Evolutionary conservation across 2,329 filamentous ascomycete species (phyloP).

Genomic region (Xylariaceae sp.): DNA sequence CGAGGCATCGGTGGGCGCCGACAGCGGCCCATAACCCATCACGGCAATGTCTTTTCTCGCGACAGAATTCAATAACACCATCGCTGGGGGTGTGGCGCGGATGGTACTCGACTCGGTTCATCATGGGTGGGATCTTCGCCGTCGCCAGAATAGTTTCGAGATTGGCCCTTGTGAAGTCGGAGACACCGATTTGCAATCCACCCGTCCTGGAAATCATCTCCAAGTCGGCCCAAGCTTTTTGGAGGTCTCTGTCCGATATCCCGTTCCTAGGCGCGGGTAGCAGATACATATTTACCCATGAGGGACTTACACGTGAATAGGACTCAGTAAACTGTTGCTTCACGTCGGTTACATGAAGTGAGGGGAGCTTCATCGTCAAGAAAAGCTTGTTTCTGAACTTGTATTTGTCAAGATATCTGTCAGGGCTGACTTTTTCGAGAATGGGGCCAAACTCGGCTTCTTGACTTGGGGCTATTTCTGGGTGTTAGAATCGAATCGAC

Average conservation of each 20-base stretch:
- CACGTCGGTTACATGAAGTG: too few relatives aligned
- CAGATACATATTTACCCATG: too few relatives aligned
- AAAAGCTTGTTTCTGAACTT: too few relatives aligned
- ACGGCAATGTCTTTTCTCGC: conserved; percentile 54
- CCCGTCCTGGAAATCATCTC: conserved; percentile 65
- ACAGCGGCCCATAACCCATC: conserved; percentile 54
- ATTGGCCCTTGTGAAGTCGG: conserved; percentile 62
- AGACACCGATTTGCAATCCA: conserved; percentile 70
- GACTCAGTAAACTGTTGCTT: too few relatives aligned
- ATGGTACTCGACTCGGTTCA: conserved; percentile 81
- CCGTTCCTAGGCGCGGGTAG: too few relatives aligned
- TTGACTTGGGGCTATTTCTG: conserved; percentile 51
- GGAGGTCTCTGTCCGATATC: too few relatives aligned
- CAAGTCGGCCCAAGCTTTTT: conserved; percentile 54
- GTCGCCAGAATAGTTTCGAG: conserved; percentile 55
- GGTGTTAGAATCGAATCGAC: conserved; percentile 8
- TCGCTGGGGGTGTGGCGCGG: too few relatives aligned
- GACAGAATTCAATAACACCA: conserved; percentile 54
- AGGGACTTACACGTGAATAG: too few relatives aligned
- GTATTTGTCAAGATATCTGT: too few relatives aligned
- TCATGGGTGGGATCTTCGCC: conserved; percentile 59
- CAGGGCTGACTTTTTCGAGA: conserved; percentile 62
- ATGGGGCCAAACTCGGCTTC: conserved; percentile 68
- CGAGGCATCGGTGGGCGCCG: conserved; percentile 38
- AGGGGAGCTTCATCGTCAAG: conserved; percentile 63